Evolutionary conservation across 2,329 filamentous ascomycete species (phyloP).

Genomic region (Pseudocercospora musae): DNA sequence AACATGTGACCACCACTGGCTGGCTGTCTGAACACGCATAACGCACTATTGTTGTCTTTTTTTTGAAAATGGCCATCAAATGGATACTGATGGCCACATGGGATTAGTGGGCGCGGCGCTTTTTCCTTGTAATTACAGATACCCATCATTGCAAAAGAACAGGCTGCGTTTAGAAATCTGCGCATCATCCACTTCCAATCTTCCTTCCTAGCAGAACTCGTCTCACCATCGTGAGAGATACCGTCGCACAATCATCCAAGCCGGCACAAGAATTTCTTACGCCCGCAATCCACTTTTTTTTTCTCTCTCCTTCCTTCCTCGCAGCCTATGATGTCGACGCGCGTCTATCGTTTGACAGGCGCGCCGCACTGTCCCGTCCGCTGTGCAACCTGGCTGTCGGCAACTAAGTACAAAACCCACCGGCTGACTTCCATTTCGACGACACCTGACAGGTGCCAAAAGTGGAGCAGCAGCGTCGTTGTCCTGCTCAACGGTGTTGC

Average conservation of each 20-base stretch:
- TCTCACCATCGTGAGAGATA: constrained; percentile 3
- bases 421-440: background rate
- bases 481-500: constrained; percentile 9
- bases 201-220: background rate
- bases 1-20: background rate
- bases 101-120: constrained; percentile 3
- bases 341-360: constrained; percentile 12
- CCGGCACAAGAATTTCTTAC: constrained; percentile 12
- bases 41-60: background rate
- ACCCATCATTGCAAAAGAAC: constrained; percentile 9
- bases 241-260: background rate
- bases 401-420: too few relatives aligned
- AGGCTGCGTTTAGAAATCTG: background rate
- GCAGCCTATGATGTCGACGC: constrained; percentile 17
- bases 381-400: constrained; percentile 2
- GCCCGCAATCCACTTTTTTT: background rate
- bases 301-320: too few relatives aligned
- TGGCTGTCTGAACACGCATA: constrained; percentile 3
- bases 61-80: background rate
- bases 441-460: constrained; percentile 21
- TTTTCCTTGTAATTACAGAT: constrained; percentile 18
- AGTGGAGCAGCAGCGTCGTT: constrained; percentile 9
- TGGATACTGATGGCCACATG: background rate
- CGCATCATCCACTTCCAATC: background rate
- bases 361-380: constrained; percentile 8